These are phyloP conservation scores for Aspergillus carlsbadensis DNA, from an alignment of 495 filamentous ascomycete genomes.

Conservation along the genomic window DNA sequence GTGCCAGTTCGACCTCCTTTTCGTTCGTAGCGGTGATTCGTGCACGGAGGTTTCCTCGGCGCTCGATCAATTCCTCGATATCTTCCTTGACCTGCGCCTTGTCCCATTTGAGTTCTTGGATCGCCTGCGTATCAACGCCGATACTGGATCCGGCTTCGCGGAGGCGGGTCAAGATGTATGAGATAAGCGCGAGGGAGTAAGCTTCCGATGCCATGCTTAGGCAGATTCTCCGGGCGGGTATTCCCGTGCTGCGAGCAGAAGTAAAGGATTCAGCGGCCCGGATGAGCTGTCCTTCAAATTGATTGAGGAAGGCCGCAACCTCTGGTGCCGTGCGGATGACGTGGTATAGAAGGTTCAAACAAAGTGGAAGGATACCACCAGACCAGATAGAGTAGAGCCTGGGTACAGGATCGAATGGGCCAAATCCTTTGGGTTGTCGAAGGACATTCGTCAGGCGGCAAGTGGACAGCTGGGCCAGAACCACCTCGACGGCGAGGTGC, in stretches of 20 bases:
- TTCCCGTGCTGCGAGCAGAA: conserved; percentile 37
- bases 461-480: conserved; percentile 73
- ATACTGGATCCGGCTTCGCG: conserved; percentile 57
- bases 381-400: conserved; percentile 81
- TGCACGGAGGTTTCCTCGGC: conserved; percentile 59
- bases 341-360: conserved; percentile 84
- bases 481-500: conserved; percentile 79
- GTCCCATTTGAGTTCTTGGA: conserved; percentile 73
- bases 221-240: conserved; percentile 54
- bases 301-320: conserved; percentile 79
- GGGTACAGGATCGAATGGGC: conserved; percentile 61
- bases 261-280: conserved; percentile 62
- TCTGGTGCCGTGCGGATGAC: conserved; percentile 80
- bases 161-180: conserved; percentile 60
- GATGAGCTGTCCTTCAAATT: conserved; percentile 71
- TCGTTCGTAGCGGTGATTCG: conserved; percentile 69
- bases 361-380: conserved; percentile 79
- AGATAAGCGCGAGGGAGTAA: conserved; percentile 72
- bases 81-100: conserved; percentile 67
- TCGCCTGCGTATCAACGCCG: conserved; percentile 57
- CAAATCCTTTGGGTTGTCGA: conserved; percentile 63
- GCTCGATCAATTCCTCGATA: conserved; percentile 69
- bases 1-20: conserved; percentile 65
- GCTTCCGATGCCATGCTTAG: conserved; percentile 71
- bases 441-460: conserved; percentile 73